Evolutionary conservation across 2,329 filamentous ascomycete genomes (phyloP), one percentile per base, ranked within the genome.

Genomic region (Fusarium caatingaense): DNA sequence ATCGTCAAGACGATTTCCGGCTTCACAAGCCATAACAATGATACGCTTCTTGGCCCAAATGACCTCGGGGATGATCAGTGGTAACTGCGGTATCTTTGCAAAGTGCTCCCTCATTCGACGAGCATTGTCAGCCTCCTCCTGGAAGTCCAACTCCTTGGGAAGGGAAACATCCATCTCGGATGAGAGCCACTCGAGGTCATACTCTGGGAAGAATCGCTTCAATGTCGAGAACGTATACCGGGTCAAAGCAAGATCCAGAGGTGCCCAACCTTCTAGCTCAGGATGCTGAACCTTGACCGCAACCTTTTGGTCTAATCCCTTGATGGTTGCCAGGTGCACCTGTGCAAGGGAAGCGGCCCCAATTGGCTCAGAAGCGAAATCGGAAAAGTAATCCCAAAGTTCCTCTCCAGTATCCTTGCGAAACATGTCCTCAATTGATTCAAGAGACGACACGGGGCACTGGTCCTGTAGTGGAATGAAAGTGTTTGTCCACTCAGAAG

Each of bases 241-340:
- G 8, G 96, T 99, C 66, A 99, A 84, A 4, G 91, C 89, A 71
- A 98, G 86, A 79, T 99, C 96, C 13, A 99, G 85, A 27, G 90
- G 92, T 18, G 93, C 92, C 93, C 94, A 99, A 80, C 97, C 92
- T 66, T 94, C 92, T 58, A 99, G 83, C 6, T 89, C 87, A 3
- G 96, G 96, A 81, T 99, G 96, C 78, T 99, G 96, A 13, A 99
- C 91, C 81, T 99, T 99, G 75, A 99, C 96, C 0, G 96, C 96
- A 12, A 99, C 96, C 75, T 90, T 91, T 79, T 94, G 91, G 8
- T 93, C 93, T 0, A 89, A 93, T 66, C 92, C 93, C 74, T 91
- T 93, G 56, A 98, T 83, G 1, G 89, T 93, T 8, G 95, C 96
- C 46, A 95, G 84, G 78, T 99, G 96, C 2, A 99, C 96, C 78